A percentile compares a stretch with the other conserved stretches of the same genome.
Evolutionary conservation across 805 yeast species (phyloP).

Genomic region (Nakazawaea sp.): DNA sequence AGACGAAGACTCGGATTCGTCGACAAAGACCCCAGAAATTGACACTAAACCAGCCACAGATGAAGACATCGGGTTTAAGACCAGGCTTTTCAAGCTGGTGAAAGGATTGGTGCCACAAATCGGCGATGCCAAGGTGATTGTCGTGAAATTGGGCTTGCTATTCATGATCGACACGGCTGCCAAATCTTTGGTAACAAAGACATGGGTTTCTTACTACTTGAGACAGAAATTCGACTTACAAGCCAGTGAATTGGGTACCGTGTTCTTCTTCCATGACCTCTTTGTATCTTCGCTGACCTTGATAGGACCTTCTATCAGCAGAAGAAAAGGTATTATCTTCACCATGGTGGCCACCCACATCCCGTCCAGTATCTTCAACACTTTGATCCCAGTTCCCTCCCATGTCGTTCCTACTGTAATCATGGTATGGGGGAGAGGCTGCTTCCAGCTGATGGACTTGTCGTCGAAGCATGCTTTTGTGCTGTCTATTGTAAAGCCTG

Average conservation of each 20-base stretch:
- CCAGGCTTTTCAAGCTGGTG: background rate
- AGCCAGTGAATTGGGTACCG: conserved; percentile 29
- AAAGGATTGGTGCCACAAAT: conserved; percentile 13
- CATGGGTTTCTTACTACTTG: conserved; percentile 41
- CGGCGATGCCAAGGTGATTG: conserved; percentile 17
- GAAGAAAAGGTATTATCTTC: conserved; percentile 34
- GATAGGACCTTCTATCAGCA: conserved; percentile 35
- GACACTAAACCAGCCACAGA: background rate
- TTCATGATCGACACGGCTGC: conserved; percentile 38
- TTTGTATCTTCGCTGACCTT: conserved; percentile 32
- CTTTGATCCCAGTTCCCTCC: conserved; percentile 31
- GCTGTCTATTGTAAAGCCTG: conserved; percentile 31
- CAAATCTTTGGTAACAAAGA: conserved; percentile 33
- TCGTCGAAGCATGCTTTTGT: conserved; percentile 42
- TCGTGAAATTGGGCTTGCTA: conserved; percentile 28
- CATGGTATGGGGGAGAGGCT: conserved; percentile 27
- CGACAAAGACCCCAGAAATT: background rate
- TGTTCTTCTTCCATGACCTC: conserved; percentile 32
- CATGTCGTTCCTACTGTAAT: conserved; percentile 24
- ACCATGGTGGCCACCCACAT: conserved; percentile 39
- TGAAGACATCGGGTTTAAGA: background rate
- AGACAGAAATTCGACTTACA: conserved; percentile 27
- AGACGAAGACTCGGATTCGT: conserved; percentile 5
- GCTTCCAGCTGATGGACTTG: conserved; percentile 39
- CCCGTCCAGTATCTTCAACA: conserved; percentile 32